Evolutionary conservation across 768 basidiomycete genomes (phyloP), one percentile per base, ranked within the genome.

Genomic region (Plicaturopsis crispa): DNA sequence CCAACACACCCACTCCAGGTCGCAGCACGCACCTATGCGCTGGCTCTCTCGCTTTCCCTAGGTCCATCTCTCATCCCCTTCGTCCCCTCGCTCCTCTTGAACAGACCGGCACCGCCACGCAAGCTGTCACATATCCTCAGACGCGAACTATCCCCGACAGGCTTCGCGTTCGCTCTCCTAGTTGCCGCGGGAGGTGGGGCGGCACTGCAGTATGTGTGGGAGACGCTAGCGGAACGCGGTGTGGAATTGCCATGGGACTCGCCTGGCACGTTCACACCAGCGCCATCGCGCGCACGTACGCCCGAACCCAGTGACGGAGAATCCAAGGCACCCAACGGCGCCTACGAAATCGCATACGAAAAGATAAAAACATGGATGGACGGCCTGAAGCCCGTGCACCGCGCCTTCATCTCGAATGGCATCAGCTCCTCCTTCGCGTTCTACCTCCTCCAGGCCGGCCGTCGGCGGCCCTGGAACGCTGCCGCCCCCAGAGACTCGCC

Each of bases 141-240:
- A 38, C 69, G 73, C 28, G 83, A 87, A 50, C 54, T 84, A 8
- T 67, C 70, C 6, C 44, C 67, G 24, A 75, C 74, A 40, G 76
- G 83, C 11, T 84, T 88, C 54, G 80, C 86, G 5, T 80, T 73
- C 40, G 72, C 81, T 20, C 70, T 85, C 38, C 75, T 83, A 0
- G 49, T 73, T 5, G 70, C 77, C 12, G 64, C 84, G 4, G 82
- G 71, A 0, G 85, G 84, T 6, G 84, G 84, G 3, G 67, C 71
- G 21, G 59, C 66, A 24, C 51, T 87, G 14, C 65, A 66, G 36
- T 60, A 62, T 21, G 38, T 75, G 7, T 78, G 70, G 73, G 41
- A 50, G 8, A 23, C 31, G 11, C 33, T 59, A 28, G 49, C 50
- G 10, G 30, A 17, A 47, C n/a, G 34, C 22, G 18, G 33, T 18